Base-by-base conservation (phyloP, 176 grass and related monocot species). In the Luzula sylvatica region DNA sequence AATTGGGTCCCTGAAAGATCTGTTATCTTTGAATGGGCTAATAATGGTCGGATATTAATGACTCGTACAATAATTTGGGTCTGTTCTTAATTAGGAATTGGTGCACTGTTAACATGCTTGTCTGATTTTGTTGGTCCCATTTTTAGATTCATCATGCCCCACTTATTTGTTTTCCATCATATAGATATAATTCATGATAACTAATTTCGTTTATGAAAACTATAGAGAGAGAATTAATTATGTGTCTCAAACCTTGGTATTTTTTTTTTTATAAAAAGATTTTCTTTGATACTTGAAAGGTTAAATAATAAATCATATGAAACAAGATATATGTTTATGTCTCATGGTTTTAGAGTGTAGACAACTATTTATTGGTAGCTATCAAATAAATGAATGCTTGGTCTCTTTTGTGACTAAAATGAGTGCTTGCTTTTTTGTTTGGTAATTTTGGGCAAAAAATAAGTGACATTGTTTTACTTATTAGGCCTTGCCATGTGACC, bases 41-140 rank as follows among this genome's bases (percentile, higher is more conserved):
- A 63, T 38, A 46, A 63, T 47, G 59, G 59, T 64, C 20, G 42
- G 23, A 64, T 49, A 21, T 28, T 7, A 64, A 44, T 64, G 59
- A 64, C 42, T 46, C n/a, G 21, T 46, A 38, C 57, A 61, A 61
- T 61, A 45, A 61, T 26, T 9, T 26, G 11, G 42, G 57, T 61
- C 57, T 46, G 57, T 18, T 61, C 22, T n/a, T 4, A 5, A 21
- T 49, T 35, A 15, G 24, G 25, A 48, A 40, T 47, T 64, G 43
- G 24, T 64, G 46, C 59, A 64, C 16, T 26, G 14, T 46, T 64
- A 28, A 64, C 30, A 20, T 64, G 43, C 15, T 27, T 64, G 26
- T 64, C 60, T 50, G 43, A 64, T 64, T 27, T 32, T 15, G 60
- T 9, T 64, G 21, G 60, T 39, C 8, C 25, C 60, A 18, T 11